Conservation (phyloP, 2,329 filamentous ascomycete genomes). For the Hypoxylon sp. region DNA sequence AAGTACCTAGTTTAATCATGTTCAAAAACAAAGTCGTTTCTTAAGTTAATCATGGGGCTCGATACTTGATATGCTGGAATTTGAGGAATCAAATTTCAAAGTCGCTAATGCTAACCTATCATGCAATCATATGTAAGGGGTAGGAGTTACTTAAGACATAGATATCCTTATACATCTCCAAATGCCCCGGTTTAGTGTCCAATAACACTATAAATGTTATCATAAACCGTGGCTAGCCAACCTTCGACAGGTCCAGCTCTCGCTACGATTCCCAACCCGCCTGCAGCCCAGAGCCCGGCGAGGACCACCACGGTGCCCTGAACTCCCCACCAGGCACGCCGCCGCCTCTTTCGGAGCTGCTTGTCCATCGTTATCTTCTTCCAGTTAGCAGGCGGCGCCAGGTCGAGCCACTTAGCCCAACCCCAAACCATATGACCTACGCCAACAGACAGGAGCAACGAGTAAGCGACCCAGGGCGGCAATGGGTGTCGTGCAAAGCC, state of each 20-base stretch:
- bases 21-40: too few relatives aligned
- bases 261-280: conserved; percentile 80
- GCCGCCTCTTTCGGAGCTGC: conserved; percentile 61
- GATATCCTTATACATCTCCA: conserved; percentile 13
- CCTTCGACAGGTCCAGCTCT: conserved; percentile 73
- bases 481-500: conserved; percentile 75
- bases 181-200: conserved; percentile 12
- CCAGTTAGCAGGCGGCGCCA: conserved; percentile 65
- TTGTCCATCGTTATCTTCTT: conserved; percentile 59
- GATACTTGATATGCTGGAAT: neutral
- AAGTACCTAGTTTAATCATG: too few relatives aligned
- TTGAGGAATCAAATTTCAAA: neutral
- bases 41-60: too few relatives aligned
- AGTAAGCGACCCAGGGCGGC: conserved; percentile 72
- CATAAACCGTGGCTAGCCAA: conserved; percentile 83
- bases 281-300: conserved; percentile 79
- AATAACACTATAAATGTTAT: conserved; percentile 65
- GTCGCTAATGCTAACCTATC: conserved; percentile 10
- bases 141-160: too few relatives aligned
- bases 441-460: conserved; percentile 70
- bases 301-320: conserved; percentile 69
- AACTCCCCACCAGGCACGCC: conserved; percentile 74
- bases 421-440: conserved; percentile 86
- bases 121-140: conserved; percentile 21
- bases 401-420: conserved; percentile 80